Evolutionary conservation across 2,329 filamentous ascomycete genomes (phyloP).

Genomic region (Harringtonia aguacate): DNA sequence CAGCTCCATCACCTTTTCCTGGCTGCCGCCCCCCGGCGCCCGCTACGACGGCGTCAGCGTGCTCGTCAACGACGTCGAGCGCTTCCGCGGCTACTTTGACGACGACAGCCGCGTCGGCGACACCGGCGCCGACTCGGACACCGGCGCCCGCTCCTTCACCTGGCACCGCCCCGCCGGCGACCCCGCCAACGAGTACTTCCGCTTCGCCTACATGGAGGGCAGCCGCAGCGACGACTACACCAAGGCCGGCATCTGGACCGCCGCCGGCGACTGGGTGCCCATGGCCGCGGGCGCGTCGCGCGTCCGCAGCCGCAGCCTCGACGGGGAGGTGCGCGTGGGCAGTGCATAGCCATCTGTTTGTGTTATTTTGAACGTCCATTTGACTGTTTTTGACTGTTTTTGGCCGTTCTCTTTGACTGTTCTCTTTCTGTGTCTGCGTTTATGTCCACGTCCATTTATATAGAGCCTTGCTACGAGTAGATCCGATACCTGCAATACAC

Average conservation of each 20-base stretch:
- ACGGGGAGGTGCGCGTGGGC: constrained; percentile 3
- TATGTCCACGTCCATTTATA: too few species aligned
- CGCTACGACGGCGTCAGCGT: constrained; percentile 67
- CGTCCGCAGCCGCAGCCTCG: constrained; percentile 20
- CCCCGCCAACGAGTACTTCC: constrained; percentile 58
- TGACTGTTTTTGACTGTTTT: too few species aligned
- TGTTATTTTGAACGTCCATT: too few species aligned
- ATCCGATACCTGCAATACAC: too few species aligned
- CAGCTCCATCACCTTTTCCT: constrained; percentile 56
- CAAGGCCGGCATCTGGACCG: constrained; percentile 60
- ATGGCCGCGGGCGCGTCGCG: constrained; percentile 54
- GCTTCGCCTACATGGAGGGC: constrained; percentile 65
- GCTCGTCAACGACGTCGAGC: constrained; percentile 77
- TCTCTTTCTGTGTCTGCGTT: too few species aligned
- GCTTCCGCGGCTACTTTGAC: constrained; percentile 61
- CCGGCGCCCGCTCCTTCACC: constrained; percentile 29
- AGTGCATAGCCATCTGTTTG: not conserved
- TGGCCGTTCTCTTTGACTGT: not conserved
- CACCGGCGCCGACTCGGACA: not conserved
- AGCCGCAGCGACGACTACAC: constrained; percentile 59
- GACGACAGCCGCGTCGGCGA: constrained; percentile 31
- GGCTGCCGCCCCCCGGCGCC: constrained; percentile 34
- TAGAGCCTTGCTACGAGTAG: too few species aligned
- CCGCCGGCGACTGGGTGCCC: constrained; percentile 51
- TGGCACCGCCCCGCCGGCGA: constrained; percentile 45